These are phyloP conservation scores for Periconia sp. DNA, from an alignment of 2,329 filamentous ascomycete species.

Conservation along the genomic window DNA sequence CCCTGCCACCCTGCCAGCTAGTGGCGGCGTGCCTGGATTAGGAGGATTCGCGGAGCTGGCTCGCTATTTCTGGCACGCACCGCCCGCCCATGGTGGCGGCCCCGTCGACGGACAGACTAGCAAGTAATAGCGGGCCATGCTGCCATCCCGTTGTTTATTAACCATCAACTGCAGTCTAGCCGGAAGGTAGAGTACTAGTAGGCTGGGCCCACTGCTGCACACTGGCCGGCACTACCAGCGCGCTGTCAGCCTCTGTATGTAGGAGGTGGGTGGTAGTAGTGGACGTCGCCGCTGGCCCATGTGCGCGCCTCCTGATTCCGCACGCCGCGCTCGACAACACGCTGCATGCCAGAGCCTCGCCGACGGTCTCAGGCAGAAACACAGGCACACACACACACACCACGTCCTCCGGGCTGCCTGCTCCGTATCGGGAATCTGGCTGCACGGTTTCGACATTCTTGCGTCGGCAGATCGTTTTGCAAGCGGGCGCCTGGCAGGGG, in stretches of 20 bases:
- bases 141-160: too few relatives aligned
- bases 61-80: conserved; percentile 5
- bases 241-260: too few relatives aligned
- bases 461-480: conserved; percentile 27
- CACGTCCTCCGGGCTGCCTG: neutral
- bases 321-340: neutral
- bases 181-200: too few relatives aligned
- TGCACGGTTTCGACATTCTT: conserved; percentile 15
- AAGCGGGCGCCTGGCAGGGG: conserved; percentile 10
- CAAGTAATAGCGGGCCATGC: too few relatives aligned
- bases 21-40: conserved; percentile 5
- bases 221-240: too few relatives aligned
- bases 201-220: too few relatives aligned
- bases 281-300: too few relatives aligned
- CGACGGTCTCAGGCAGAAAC: neutral
- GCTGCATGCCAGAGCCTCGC: neutral
- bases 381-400: neutral
- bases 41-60: neutral
- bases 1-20: neutral
- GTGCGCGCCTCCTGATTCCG: neutral
- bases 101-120: too few relatives aligned
- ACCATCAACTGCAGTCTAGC: too few relatives aligned
- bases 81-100: conserved; percentile 3
- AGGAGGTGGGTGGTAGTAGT: too few relatives aligned
- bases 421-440: neutral